Percentiles rank a stretch among this genome's conserved stretches.
phyloP scores from a whole-genome alignment of 352 stramenopile species.

The Pythium diclinum region DNA sequence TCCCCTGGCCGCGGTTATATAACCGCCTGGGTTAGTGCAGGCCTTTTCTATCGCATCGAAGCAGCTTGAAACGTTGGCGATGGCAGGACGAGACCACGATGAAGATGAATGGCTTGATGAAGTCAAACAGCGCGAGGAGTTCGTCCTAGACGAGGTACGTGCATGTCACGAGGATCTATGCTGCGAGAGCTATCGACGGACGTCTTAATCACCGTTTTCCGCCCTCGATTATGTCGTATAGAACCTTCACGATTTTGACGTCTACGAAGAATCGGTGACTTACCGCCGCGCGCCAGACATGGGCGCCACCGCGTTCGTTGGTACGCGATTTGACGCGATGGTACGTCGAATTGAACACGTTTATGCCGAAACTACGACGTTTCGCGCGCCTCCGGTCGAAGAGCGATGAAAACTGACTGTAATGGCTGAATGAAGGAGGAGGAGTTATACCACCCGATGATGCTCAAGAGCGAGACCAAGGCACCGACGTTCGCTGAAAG shows the following conservation, averaged over 20 bases:
- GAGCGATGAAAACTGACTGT: neutral
- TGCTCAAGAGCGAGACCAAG: conserved; percentile 28
- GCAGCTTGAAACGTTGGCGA: conserved; percentile 35
- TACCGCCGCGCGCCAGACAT: conserved; percentile 54
- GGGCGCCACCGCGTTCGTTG: conserved; percentile 50
- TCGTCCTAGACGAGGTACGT: conserved; percentile 57
- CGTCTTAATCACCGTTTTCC: conserved; percentile 9
- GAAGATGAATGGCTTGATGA: conserved; percentile 70
- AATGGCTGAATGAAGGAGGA: conserved; percentile 21
- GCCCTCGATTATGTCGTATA: neutral
- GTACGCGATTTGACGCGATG: conserved; percentile 55
- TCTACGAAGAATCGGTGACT: conserved; percentile 52
- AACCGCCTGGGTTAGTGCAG: conserved; percentile 15
- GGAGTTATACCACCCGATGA: conserved; percentile 27
- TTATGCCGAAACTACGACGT: neutral
- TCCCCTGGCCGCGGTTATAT: conserved; percentile 13
- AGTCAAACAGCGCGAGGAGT: conserved; percentile 44
- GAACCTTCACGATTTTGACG: conserved; percentile 39
- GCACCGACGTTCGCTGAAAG: conserved; percentile 14
- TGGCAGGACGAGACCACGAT: conserved; percentile 53
- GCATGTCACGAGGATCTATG: too few relatives aligned
- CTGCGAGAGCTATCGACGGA: conserved; percentile 22
- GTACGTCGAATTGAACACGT: conserved; percentile 24
- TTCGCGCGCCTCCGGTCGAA: neutral
- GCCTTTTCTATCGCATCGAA: conserved; percentile 7